A percentile compares a stretch with the other conserved stretches of the same genome.
These are phyloP conservation scores for Zygoascus biomembranicola DNA, from an alignment of 805 yeast species.

Conservation along the genomic window DNA sequence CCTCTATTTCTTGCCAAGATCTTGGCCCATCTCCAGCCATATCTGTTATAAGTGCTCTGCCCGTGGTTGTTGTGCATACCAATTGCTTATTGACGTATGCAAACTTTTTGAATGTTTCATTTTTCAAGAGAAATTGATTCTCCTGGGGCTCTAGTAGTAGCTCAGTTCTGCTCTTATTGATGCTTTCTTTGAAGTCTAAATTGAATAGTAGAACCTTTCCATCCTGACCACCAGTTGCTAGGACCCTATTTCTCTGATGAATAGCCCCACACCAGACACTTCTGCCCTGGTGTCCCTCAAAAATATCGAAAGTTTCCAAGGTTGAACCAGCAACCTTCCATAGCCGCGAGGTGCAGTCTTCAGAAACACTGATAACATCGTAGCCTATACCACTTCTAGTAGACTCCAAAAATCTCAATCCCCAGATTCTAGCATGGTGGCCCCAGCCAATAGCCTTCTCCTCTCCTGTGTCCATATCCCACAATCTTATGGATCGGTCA, in stretches of 20 bases:
- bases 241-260: slow-evolving; percentile 43
- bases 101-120: slow-evolving; percentile 57
- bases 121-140: slow-evolving; percentile 20
- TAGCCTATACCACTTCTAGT: slow-evolving; percentile 3
- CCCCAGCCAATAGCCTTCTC: slow-evolving; percentile 87
- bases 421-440: slow-evolving; percentile 92
- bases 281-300: slow-evolving; percentile 74
- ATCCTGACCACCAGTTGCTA: slow-evolving; percentile 91
- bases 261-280: slow-evolving; percentile 70
- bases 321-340: slow-evolving; percentile 42
- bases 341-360: slow-evolving; percentile 75
- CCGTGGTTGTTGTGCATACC: slow-evolving; percentile 51
- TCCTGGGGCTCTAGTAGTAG: not conserved
- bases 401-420: slow-evolving; percentile 45
- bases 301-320: slow-evolving; percentile 38
- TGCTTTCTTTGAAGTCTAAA: slow-evolving; percentile 8
- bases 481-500: slow-evolving; percentile 78
- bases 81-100: slow-evolving; percentile 39
- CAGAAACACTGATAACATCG: slow-evolving; percentile 60
- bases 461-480: slow-evolving; percentile 52
- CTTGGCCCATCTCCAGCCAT: not conserved
- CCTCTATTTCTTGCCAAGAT: slow-evolving; percentile 9
- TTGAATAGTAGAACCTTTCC: slow-evolving; percentile 68
- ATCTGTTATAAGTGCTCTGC: slow-evolving; percentile 36
- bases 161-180: not conserved